A percentile compares a stretch with the other conserved stretches of the same genome.
phyloP scores from a whole-genome alignment of 1,284 basidiomycete species.

The Apiotrichum gracile region DNA sequence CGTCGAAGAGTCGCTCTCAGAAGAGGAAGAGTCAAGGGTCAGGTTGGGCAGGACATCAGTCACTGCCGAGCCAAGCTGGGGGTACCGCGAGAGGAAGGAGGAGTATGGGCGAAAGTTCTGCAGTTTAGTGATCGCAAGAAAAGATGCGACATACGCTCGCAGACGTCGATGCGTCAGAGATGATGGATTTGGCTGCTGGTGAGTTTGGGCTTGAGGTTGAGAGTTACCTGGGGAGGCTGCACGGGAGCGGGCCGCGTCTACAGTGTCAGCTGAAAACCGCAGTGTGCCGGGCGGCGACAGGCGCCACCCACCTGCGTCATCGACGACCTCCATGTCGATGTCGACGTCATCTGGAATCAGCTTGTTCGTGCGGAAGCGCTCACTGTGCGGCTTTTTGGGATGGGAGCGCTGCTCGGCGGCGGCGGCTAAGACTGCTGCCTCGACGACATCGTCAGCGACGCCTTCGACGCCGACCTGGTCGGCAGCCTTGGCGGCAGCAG shows the following conservation, averaged over 20 bases:
- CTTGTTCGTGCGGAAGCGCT: too few relatives aligned
- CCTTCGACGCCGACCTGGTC: conserved; percentile 1
- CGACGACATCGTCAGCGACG: conserved; percentile 3
- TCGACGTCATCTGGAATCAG: too few relatives aligned
- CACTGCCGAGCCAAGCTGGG: conserved; percentile 19
- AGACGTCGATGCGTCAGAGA: neutral
- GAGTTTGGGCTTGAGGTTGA: neutral
- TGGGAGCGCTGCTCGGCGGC: conserved; percentile 3
- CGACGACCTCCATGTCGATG: neutral
- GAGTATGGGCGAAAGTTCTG: conserved; percentile 20
- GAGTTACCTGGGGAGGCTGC: neutral
- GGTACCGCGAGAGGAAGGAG: conserved; percentile 32
- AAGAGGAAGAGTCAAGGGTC: neutral
- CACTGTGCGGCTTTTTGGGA: neutral
- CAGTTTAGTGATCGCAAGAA: neutral
- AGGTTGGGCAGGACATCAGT: neutral
- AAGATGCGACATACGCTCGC: conserved; percentile 1
- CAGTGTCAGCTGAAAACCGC: neutral
- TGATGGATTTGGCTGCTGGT: neutral
- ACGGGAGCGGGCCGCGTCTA: neutral
- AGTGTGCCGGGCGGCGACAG: neutral
- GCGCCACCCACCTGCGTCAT: conserved; percentile 4
- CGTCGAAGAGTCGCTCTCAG: neutral
- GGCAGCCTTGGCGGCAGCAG: conserved; percentile 4
- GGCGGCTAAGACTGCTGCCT: conserved; percentile 6